Evolutionary conservation across 805 yeast species (phyloP).

Genomic region (Yarrowia divulgata): DNA sequence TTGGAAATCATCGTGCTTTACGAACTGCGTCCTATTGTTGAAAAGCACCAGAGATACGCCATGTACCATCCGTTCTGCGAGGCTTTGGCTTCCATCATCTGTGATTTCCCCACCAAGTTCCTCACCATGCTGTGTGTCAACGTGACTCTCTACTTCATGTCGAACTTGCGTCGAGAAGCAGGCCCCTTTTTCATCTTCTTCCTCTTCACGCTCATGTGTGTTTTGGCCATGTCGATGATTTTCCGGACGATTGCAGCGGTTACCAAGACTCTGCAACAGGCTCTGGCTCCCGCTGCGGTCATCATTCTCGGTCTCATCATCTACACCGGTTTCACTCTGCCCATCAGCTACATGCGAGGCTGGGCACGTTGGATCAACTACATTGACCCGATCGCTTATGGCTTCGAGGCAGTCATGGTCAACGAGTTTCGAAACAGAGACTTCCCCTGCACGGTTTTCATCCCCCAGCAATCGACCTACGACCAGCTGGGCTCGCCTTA

Average conservation of each 20-base stretch:
- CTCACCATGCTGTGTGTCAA: constrained; percentile 55
- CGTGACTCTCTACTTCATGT: constrained; percentile 61
- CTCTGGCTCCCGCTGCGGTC: constrained; percentile 57
- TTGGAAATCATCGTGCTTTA: constrained; percentile 56
- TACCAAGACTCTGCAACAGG: constrained; percentile 52
- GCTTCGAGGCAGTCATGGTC: constrained; percentile 56
- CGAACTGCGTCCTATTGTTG: constrained; percentile 62
- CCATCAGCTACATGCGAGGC: constrained; percentile 55
- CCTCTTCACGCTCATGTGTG: constrained; percentile 54
- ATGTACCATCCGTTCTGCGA: constrained; percentile 70
- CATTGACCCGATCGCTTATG: constrained; percentile 56
- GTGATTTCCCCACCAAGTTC: constrained; percentile 62
- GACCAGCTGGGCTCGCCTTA: constrained; percentile 43
- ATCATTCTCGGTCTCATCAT: constrained; percentile 53
- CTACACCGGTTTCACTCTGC: constrained; percentile 60
- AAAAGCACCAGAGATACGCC: constrained; percentile 65
- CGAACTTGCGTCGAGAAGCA: constrained; percentile 59
- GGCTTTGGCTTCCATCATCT: constrained; percentile 66
- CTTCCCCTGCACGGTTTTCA: constrained; percentile 50
- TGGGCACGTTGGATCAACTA: constrained; percentile 62
- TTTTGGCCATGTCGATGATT: constrained; percentile 64
- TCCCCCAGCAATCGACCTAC: constrained; percentile 34
- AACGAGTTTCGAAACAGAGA: constrained; percentile 54
- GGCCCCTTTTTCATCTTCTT: constrained; percentile 63
- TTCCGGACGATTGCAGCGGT: constrained; percentile 55